A percentile compares a stretch with the other conserved stretches of the same genome.
Evolutionary conservation across 768 basidiomycete species (phyloP).

Genomic region (Suillus subalutaceus): DNA sequence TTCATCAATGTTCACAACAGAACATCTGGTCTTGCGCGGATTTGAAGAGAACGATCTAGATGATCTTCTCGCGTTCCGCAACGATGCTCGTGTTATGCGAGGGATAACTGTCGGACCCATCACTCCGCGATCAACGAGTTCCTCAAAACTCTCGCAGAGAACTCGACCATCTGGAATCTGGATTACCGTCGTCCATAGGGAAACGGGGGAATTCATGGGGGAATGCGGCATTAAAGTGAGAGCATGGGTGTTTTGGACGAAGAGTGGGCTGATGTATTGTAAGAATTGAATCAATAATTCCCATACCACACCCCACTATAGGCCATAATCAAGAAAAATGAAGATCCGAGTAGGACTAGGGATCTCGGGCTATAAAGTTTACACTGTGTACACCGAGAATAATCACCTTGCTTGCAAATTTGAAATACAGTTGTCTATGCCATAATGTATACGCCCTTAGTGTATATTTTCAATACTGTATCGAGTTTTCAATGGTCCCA

Average conservation of each 20-base stretch:
- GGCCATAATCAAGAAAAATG: too few relatives aligned
- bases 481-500: too few relatives aligned
- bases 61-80: conserved; percentile 22
- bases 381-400: too few relatives aligned
- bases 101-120: conserved; percentile 22
- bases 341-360: too few relatives aligned
- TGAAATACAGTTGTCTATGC: too few relatives aligned
- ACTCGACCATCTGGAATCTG: conserved; percentile 22
- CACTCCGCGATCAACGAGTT: conserved; percentile 21
- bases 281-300: background rate
- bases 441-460: too few relatives aligned
- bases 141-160: conserved; percentile 16
- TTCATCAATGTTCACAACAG: conserved; percentile 32
- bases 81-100: conserved; percentile 25
- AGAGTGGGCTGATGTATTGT: conserved; percentile 28
- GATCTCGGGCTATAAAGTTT: too few relatives aligned
- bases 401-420: too few relatives aligned
- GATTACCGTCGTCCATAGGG: conserved; percentile 22
- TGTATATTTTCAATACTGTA: too few relatives aligned
- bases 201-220: conserved; percentile 25
- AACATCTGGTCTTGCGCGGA: conserved; percentile 26
- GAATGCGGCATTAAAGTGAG: conserved; percentile 19
- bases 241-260: conserved; percentile 37
- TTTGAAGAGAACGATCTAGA: conserved; percentile 23
- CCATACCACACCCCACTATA: background rate